phyloP scores from a whole-genome alignment of 306 rosid species.

The Rubus parviflorus region DNA sequence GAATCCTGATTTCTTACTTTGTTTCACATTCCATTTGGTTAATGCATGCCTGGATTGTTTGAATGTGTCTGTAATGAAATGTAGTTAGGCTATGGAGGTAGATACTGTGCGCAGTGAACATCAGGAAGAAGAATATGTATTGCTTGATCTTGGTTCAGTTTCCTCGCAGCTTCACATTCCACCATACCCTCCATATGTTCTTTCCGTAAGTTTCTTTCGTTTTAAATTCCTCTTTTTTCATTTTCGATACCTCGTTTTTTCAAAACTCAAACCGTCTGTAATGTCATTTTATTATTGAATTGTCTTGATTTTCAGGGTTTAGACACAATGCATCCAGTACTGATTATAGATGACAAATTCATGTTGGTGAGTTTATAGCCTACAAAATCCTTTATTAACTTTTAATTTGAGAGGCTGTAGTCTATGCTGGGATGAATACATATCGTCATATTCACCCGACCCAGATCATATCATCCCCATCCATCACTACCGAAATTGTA shows the following conservation, averaged over 20 bases:
- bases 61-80: neutral
- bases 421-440: neutral
- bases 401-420: neutral
- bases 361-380: neutral
- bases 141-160: neutral
- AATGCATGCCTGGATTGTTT: neutral
- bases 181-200: neutral
- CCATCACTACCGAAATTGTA: constrained; percentile 20
- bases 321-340: neutral
- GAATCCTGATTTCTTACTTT: neutral
- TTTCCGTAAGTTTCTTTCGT: neutral
- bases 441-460: neutral
- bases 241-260: neutral
- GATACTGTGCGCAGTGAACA: neutral
- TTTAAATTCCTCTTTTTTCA: neutral
- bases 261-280: neutral
- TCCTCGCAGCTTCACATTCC: neutral
- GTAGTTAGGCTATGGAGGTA: neutral
- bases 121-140: neutral
- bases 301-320: neutral
- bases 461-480: constrained; percentile 8
- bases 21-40: neutral
- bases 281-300: neutral
- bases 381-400: neutral
- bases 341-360: neutral